Conservation (phyloP, 78 protist species). For the Blattamonas nauphoetae region DNA sequence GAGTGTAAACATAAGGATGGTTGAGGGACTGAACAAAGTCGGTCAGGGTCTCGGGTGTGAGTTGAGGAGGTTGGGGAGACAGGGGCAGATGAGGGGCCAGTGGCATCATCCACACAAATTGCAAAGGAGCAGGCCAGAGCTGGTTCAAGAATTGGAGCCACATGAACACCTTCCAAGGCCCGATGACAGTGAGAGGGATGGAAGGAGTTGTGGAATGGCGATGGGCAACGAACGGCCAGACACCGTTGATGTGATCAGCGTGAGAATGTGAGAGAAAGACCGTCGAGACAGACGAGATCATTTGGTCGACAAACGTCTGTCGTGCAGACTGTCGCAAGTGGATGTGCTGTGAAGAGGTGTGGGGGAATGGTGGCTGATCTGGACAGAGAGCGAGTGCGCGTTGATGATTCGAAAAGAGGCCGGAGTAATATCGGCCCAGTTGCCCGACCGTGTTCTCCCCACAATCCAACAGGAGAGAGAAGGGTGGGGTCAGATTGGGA, state of each 20-base stretch:
- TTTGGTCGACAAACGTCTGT: too few relatives aligned
- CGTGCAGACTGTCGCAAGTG: too few relatives aligned
- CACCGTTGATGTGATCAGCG: not conserved
- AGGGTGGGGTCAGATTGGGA: not conserved
- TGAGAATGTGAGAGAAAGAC: not conserved
- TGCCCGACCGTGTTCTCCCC: not conserved
- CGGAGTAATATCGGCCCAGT: not conserved
- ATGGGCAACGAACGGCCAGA: not conserved
- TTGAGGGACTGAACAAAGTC: too few relatives aligned
- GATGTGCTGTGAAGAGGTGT: not conserved
- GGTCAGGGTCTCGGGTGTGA: not conserved
- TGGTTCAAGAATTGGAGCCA: not conserved
- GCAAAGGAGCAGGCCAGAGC: not conserved
- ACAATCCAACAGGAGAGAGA: not conserved
- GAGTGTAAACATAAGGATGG: too few relatives aligned
- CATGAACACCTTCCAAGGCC: not conserved
- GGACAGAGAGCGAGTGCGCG: not conserved
- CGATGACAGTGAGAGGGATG: not conserved
- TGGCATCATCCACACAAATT: not conserved
- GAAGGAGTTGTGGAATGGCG: too few relatives aligned
- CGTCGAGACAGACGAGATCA: not conserved
- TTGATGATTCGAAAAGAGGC: too few relatives aligned
- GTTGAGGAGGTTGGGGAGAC: not conserved
- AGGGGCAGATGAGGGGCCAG: not conserved
- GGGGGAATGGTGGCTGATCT: not conserved